Evolutionary conservation across 306 rosid genomes (phyloP), one percentile per base, ranked within the genome.

Genomic region (Sophora flavescens): DNA sequence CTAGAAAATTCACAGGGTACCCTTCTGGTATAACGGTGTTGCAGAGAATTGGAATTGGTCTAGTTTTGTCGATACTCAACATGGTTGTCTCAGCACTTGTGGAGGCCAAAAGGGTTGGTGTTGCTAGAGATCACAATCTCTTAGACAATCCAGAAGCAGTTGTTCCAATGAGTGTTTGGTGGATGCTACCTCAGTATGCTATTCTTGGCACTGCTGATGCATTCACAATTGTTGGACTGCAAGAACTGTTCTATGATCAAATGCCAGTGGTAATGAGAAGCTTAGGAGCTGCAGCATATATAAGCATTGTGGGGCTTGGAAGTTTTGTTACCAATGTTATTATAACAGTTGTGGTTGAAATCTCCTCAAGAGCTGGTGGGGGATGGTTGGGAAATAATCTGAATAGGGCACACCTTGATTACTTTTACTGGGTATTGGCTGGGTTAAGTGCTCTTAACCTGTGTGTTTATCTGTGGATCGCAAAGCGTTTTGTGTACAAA

Each of bases 111-210:
- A 77, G 94, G 63, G 48, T 89, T 6, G 4, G 71, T 5, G 47
- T 80, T 1, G 86, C 91, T 0, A 68, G 17, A 58, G 12, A 81
- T 0, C 50, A 78, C 9, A 61, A 59, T 28, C 88, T 89, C 53
- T 2, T 78, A 6, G 86, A 87, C 52, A 44, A 35, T 44, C 87
- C 86, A 0, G 85, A 69, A 35, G 80, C 76, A 13, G 33, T 64
- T 6, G 5, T 89, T 1, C 91, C 86, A 8, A 87, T 89, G 54
- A 74, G 44, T 12, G 62, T 83, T 16, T 87, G 89, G 89, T 89
- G 91, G 93, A 8, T 89, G 28, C 86, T 89, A 8, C 93, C 93
- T 13, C 91, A 89, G 5, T 89, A 79, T 60, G 2, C 75, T 8
- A 15, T 85, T 0, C 63, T 66, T 0, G 87, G 89, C 0, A 28